Evolutionary conservation across 1,139 yeast genomes (phyloP).

Genomic region (Hyphopichia wangnamkhiaoensis): DNA sequence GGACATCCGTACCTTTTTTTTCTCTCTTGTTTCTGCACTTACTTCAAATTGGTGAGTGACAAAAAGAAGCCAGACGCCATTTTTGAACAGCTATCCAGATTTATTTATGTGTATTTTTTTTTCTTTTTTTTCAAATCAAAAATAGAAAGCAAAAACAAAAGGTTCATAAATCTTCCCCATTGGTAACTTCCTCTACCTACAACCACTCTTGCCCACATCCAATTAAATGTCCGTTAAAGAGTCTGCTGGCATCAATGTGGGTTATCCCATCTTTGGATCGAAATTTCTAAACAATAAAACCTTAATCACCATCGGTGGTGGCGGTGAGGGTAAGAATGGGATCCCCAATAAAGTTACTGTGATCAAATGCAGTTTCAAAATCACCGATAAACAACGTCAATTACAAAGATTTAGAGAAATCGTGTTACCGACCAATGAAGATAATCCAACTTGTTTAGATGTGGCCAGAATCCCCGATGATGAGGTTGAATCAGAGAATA

Average conservation of each 20-base stretch:
- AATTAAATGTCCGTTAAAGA: constrained; percentile 37
- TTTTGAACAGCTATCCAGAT: not conserved
- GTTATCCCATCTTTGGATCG: constrained; percentile 83
- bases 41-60: not conserved
- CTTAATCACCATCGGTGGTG: constrained; percentile 85
- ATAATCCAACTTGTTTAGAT: constrained; percentile 75
- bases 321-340: constrained; percentile 90
- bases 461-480: constrained; percentile 31
- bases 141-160: no score
- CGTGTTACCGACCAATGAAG: constrained; percentile 61
- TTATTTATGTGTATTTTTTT: no score
- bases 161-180: not conserved
- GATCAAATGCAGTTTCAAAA: constrained; percentile 56
- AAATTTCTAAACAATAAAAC: constrained; percentile 64
- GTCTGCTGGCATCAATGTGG: constrained; percentile 52
- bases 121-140: not conserved
- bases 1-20: not conserved
- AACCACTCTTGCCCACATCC: no score
- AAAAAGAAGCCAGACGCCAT: not conserved
- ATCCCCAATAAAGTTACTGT: constrained; percentile 85
- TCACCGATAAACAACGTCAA: constrained; percentile 48
- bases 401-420: constrained; percentile 66
- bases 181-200: not conserved
- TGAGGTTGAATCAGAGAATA: constrained; percentile 14
- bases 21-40: not conserved